Percentiles rank a stretch among this genome's conserved stretches.
These are phyloP conservation scores for Hansenula anomala DNA, from an alignment of 1,139 yeast species.

Conservation along the genomic window DNA sequence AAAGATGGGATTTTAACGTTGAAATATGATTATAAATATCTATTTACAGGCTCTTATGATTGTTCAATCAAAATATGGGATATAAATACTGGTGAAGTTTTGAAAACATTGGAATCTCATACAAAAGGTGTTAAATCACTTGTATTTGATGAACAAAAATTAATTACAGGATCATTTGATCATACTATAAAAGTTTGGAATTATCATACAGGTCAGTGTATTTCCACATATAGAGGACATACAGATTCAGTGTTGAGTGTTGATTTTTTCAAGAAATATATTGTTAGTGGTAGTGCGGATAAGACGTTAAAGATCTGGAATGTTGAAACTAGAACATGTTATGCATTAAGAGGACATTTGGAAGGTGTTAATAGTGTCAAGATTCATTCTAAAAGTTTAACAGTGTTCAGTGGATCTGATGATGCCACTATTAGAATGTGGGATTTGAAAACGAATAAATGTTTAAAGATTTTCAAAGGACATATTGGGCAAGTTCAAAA, in stretches of 20 bases:
- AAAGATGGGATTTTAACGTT: slow-evolving; percentile 82
- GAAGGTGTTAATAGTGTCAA: slow-evolving; percentile 92
- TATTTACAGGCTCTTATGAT: slow-evolving; percentile 91
- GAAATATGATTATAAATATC: slow-evolving; percentile 70
- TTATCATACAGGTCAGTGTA: slow-evolving; percentile 88
- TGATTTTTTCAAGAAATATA: slow-evolving; percentile 62
- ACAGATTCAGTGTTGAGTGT: slow-evolving; percentile 81
- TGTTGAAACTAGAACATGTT: slow-evolving; percentile 87
- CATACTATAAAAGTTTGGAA: slow-evolving; percentile 94
- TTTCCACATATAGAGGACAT: slow-evolving; percentile 91
- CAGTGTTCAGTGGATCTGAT: slow-evolving; percentile 84
- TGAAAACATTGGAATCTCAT: slow-evolving; percentile 80
- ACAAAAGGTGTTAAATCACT: slow-evolving; percentile 79
- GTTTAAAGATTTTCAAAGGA: slow-evolving; percentile 64
- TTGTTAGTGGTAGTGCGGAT: slow-evolving; percentile 93
- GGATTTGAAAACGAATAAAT: slow-evolving; percentile 79
- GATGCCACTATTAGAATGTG: slow-evolving; percentile 93
- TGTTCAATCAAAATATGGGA: slow-evolving; percentile 90
- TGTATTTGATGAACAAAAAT: slow-evolving; percentile 80
- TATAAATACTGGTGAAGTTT: slow-evolving; percentile 67
- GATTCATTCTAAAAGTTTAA: slow-evolving; percentile 72
- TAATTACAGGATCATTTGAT: slow-evolving; percentile 90
- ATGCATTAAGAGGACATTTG: slow-evolving; percentile 86
- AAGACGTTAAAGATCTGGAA: slow-evolving; percentile 93
- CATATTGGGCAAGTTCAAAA: slow-evolving; percentile 83